These are phyloP conservation scores for Aspergillus spinulosporus DNA, from an alignment of 2,329 filamentous ascomycete species.

Conservation along the genomic window DNA sequence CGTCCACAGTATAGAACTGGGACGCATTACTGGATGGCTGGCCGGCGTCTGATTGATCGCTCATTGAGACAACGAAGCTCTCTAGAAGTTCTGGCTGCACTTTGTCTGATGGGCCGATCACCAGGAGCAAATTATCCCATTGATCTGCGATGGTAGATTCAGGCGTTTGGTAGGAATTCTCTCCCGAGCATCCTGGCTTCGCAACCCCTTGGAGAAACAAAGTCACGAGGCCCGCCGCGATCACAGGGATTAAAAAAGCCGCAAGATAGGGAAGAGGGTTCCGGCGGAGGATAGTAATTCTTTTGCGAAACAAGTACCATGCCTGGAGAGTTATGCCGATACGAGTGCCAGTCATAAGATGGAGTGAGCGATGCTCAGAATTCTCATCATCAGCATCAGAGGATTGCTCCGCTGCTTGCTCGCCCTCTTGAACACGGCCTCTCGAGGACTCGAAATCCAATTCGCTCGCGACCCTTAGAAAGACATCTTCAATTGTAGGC, in stretches of 20 bases:
- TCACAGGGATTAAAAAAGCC: slow-evolving; percentile 74
- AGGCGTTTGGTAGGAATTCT: slow-evolving; percentile 20
- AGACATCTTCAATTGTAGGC: slow-evolving; percentile 90
- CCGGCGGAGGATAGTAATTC: slow-evolving; percentile 71
- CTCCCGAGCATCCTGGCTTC: slow-evolving; percentile 55
- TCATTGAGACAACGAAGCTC: slow-evolving; percentile 19
- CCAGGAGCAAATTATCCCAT: slow-evolving; percentile 34
- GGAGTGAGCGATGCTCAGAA: slow-evolving; percentile 24
- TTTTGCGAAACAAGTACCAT: slow-evolving; percentile 73
- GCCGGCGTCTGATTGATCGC: not conserved
- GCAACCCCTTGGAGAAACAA: slow-evolving; percentile 66
- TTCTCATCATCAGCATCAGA: slow-evolving; percentile 17
- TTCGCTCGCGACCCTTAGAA: slow-evolving; percentile 81
- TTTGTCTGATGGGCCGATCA: slow-evolving; percentile 38
- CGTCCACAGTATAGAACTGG: slow-evolving; percentile 58
- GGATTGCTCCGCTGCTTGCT: not conserved
- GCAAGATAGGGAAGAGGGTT: slow-evolving; percentile 76
- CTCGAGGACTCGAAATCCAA: slow-evolving; percentile 45
- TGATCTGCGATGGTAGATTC: slow-evolving; percentile 32
- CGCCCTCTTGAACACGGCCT: slow-evolving; percentile 16
- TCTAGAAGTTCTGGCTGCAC: slow-evolving; percentile 28
- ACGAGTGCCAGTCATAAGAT: slow-evolving; percentile 68
- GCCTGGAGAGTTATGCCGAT: slow-evolving; percentile 71
- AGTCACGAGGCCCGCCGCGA: slow-evolving; percentile 75
- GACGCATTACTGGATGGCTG: slow-evolving; percentile 30